Conservation (phyloP, 83 land plant genomes). For the Thuja plicata region DNA sequence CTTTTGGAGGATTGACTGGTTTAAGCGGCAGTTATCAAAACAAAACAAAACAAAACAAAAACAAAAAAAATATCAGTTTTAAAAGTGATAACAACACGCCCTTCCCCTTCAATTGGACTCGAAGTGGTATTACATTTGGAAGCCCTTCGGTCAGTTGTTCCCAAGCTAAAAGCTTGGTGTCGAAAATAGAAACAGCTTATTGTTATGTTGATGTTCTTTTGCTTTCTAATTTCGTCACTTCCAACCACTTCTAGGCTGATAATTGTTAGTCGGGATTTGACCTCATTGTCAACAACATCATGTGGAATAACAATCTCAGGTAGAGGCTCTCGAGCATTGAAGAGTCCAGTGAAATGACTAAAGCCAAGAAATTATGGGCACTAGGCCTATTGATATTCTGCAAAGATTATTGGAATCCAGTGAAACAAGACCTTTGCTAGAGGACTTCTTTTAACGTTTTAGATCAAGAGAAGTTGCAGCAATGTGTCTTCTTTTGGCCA, state of each 20-base stretch:
- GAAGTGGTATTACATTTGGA: conserved; percentile 72
- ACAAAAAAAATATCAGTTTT: conserved; percentile 76
- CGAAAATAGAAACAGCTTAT: conserved; percentile 84
- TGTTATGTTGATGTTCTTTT: conserved; percentile 78
- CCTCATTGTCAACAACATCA: conserved; percentile 38
- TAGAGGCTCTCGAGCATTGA: conserved; percentile 54
- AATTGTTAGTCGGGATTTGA: conserved; percentile 68
- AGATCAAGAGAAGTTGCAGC: conserved; percentile 98
- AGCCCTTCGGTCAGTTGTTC: conserved; percentile 55
- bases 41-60: no score
- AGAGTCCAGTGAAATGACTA: conserved; percentile 53
- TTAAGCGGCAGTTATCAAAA: conserved; percentile 26
- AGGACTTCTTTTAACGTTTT: conserved; percentile 91
- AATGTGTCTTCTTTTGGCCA: conserved; percentile 93
- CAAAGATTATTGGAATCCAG: conserved; percentile 78
- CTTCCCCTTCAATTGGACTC: conserved; percentile 88
- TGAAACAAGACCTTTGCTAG: conserved; percentile 60
- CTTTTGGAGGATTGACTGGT: conserved; percentile 59
- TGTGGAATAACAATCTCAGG: conserved; percentile 35
- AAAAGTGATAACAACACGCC: conserved; percentile 87
- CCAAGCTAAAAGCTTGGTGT: conserved; percentile 68
- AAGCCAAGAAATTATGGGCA: conserved; percentile 79
- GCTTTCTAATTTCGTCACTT: conserved; percentile 89
- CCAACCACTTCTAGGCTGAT: conserved; percentile 71
- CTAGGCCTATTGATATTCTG: conserved; percentile 93